Percentiles rank a stretch among this genome's conserved stretches.
These are phyloP conservation scores for Cystobasidium pallidum DNA, from an alignment of 1,284 basidiomycete species.

Conservation along the genomic window DNA sequence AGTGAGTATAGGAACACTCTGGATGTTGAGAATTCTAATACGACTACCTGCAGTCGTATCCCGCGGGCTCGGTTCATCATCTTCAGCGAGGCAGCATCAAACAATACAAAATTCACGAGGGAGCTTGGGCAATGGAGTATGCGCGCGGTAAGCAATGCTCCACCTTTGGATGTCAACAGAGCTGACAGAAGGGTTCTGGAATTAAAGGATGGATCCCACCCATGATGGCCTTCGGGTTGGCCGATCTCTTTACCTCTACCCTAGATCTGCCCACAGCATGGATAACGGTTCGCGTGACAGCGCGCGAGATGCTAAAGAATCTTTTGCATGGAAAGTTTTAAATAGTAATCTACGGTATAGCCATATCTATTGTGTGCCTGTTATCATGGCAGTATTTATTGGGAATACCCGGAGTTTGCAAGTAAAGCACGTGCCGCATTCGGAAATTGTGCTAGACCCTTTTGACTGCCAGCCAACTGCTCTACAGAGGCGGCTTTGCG, in stretches of 20 bases:
- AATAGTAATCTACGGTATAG: background rate
- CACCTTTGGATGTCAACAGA: background rate
- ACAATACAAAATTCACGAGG: constrained; percentile 97
- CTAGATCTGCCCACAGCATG: constrained; percentile 83
- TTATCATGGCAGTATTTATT: background rate
- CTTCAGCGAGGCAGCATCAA: constrained; percentile 80
- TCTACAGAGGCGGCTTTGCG: too few relatives aligned
- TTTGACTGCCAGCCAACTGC: constrained; percentile 3
- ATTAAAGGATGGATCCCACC: constrained; percentile 58
- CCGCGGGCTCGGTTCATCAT: constrained; percentile 79
- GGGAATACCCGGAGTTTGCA: background rate
- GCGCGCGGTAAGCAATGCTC: constrained; percentile 69
- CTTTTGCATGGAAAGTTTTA: constrained; percentile 85
- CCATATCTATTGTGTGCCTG: constrained; percentile 1
- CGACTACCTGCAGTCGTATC: constrained; percentile 63
- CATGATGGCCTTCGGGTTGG: constrained; percentile 79
- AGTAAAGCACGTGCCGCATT: constrained; percentile 4
- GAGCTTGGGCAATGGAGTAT: constrained; percentile 93
- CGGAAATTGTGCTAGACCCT: background rate
- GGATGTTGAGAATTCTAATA: background rate
- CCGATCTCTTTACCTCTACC: constrained; percentile 83
- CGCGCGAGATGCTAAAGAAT: constrained; percentile 77
- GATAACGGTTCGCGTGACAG: constrained; percentile 77
- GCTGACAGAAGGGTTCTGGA: too few relatives aligned
- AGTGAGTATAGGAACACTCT: constrained; percentile 53